phyloP scores from a whole-genome alignment of 495 filamentous ascomycete species.

The Aspergillus nidulans region DNA sequence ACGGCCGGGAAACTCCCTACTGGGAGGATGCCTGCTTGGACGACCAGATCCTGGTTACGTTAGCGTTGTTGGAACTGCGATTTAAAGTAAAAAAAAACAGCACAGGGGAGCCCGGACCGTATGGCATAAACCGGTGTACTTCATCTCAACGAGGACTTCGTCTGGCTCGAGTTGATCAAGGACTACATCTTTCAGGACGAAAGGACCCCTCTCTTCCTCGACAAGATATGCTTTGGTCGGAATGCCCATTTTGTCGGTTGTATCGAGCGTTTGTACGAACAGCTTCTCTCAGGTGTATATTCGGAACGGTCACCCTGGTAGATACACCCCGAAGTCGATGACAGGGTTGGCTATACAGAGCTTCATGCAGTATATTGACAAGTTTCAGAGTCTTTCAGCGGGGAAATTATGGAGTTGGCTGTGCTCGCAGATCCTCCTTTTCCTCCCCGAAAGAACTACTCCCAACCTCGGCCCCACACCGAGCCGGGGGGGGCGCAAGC shows the following conservation, averaged over 20 bases:
- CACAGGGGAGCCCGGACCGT: slow-evolving; percentile 17
- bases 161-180: slow-evolving; percentile 24
- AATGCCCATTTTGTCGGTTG: background rate
- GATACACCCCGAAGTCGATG: background rate
- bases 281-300: background rate
- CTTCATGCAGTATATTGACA: background rate
- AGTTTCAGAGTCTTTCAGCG: background rate
- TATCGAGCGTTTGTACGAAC: background rate
- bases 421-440: background rate
- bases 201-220: slow-evolving; percentile 20
- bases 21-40: slow-evolving; percentile 31
- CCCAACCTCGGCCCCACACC: background rate
- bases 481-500: background rate
- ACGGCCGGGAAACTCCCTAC: slow-evolving; percentile 34
- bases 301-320: background rate
- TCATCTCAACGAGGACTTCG: slow-evolving; percentile 33
- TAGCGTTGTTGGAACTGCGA: background rate
- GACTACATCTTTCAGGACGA: slow-evolving; percentile 26
- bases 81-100: background rate
- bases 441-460: background rate
- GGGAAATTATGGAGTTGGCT: background rate
- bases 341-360: background rate
- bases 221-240: slow-evolving; percentile 25
- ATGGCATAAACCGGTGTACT: slow-evolving; percentile 32
- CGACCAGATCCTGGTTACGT: slow-evolving; percentile 26